Conservation (phyloP, 768 basidiomycete species). For the Leccinum pellstonianum region DNA sequence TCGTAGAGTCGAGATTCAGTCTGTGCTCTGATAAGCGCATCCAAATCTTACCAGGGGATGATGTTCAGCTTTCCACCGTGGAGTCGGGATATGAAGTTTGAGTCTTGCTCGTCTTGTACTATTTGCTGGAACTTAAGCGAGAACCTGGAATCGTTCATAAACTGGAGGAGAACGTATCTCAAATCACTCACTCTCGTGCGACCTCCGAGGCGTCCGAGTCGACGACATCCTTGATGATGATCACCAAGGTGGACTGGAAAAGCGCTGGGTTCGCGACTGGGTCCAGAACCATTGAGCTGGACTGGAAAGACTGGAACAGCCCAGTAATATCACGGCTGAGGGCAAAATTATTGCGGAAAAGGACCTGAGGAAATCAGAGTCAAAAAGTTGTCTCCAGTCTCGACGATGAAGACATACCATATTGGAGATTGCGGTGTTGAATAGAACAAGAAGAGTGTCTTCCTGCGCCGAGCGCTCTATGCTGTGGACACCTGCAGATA, state of each 20-base stretch:
- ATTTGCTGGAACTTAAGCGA: slow-evolving; percentile 57
- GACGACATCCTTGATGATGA: slow-evolving; percentile 69
- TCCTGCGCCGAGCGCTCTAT: slow-evolving; percentile 64
- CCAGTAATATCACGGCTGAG: slow-evolving; percentile 60
- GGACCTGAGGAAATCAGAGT: slow-evolving; percentile 39
- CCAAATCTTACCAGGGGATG: slow-evolving; percentile 46
- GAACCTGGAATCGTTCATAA: slow-evolving; percentile 39
- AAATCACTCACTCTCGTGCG: slow-evolving; percentile 47
- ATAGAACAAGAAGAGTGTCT: slow-evolving; percentile 61
- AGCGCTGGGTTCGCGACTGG: slow-evolving; percentile 56
- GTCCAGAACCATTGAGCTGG: slow-evolving; percentile 54
- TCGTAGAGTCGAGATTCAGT: neutral
- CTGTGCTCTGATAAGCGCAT: neutral
- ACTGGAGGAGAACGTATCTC: neutral
- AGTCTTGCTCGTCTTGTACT: slow-evolving; percentile 55
- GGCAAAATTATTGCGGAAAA: slow-evolving; percentile 67
- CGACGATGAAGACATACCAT: slow-evolving; percentile 37
- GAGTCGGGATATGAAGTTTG: slow-evolving; percentile 60
- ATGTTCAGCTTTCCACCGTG: slow-evolving; percentile 55
- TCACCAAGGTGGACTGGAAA: slow-evolving; percentile 57
- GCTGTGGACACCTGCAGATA: slow-evolving; percentile 53
- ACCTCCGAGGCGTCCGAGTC: slow-evolving; percentile 61
- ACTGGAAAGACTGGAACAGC: slow-evolving; percentile 61
- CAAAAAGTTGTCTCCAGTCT: neutral
- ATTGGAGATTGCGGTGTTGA: slow-evolving; percentile 66